Percentiles rank a stretch among this genome's conserved stretches.
These are phyloP conservation scores for Chlamydomonas sphaeroides DNA, from an alignment of 139 green algal species.

Conservation along the genomic window DNA sequence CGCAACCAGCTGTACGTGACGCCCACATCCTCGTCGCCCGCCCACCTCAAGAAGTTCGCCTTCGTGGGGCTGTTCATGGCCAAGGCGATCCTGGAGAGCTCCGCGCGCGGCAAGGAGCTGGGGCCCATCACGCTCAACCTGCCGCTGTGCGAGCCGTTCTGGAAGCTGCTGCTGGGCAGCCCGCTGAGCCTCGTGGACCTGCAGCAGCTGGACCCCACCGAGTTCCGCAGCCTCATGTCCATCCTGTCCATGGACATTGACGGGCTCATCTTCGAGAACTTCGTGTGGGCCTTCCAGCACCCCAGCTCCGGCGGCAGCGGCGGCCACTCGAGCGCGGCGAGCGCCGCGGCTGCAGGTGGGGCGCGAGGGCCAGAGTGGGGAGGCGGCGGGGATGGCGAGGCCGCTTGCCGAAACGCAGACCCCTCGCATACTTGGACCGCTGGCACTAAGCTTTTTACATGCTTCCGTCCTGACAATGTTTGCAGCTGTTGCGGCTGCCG, in stretches of 20 bases:
- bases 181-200: conserved; percentile 70
- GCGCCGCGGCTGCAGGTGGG: too few relatives aligned
- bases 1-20: conserved; percentile 71
- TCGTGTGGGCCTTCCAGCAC: conserved; percentile 70
- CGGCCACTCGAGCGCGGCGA: conserved; percentile 1
- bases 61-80: conserved; percentile 75
- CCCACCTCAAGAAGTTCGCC: conserved; percentile 67
- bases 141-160: conserved; percentile 68
- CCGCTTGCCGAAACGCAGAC: too few relatives aligned
- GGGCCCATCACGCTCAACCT: conserved; percentile 72
- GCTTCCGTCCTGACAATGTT: too few relatives aligned
- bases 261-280: conserved; percentile 71
- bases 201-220: conserved; percentile 59
- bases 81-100: conserved; percentile 68
- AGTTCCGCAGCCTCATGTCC: conserved; percentile 66
- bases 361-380: too few relatives aligned
- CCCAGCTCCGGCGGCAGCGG: conserved; percentile 20
- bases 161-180: conserved; percentile 73
- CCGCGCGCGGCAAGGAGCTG: conserved; percentile 68
- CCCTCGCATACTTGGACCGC: neutral
- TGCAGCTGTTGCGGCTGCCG: neutral
- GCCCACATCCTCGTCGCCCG: conserved; percentile 57
- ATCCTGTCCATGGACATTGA: conserved; percentile 74
- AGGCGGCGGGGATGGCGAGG: too few relatives aligned
- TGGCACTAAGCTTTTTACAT: too few relatives aligned